phyloP scores from a whole-genome alignment of 345 rosid genomes.

The Euphorbia tirucalli region DNA sequence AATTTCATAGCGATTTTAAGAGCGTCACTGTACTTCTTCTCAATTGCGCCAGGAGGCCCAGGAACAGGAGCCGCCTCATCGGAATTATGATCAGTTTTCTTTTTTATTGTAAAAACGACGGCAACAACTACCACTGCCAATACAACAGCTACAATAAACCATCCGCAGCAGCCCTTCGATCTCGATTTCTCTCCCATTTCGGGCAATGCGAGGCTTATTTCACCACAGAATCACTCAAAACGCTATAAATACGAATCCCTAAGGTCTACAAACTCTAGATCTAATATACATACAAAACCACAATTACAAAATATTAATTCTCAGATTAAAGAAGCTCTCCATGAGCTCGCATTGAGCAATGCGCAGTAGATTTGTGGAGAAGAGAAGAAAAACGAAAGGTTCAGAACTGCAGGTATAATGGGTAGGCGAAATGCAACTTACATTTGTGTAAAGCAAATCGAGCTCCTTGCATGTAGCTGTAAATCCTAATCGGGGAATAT shows the following conservation, averaged over 20 bases:
- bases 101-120: constrained; percentile 51
- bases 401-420: no score
- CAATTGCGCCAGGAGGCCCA: constrained; percentile 82
- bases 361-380: no score
- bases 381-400: no score
- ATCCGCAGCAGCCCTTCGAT: constrained; percentile 62
- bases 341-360: constrained; percentile 6
- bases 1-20: constrained; percentile 78
- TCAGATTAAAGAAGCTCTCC: neutral
- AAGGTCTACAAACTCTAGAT: neutral
- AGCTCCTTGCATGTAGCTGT: neutral
- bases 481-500: neutral
- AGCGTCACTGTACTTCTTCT: constrained; percentile 73
- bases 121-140: constrained; percentile 54
- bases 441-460: neutral
- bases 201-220: constrained; percentile 1
- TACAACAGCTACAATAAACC: constrained; percentile 58
- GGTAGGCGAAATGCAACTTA: neutral
- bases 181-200: constrained; percentile 65
- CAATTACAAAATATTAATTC: no score
- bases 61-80: constrained; percentile 56
- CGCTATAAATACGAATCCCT: neutral
- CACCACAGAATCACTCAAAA: neutral
- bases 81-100: constrained; percentile 39
- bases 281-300: neutral